Base-by-base conservation (phyloP, 495 filamentous ascomycete genomes). In the Penicillium crystallinum region DNA sequence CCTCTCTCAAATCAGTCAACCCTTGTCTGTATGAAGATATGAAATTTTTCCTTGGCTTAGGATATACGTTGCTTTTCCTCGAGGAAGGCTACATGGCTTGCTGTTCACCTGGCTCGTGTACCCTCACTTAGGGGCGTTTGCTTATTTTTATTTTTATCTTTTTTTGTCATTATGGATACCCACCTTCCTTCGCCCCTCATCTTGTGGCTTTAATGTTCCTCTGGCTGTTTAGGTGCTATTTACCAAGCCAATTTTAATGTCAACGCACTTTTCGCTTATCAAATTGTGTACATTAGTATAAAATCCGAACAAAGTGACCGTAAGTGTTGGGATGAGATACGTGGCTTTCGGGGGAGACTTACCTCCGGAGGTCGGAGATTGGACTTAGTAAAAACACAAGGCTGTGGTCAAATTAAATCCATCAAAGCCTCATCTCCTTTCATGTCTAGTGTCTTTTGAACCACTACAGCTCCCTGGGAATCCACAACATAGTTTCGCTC, bases 121-220 rank as follows among this genome's bases (percentile, higher is more conserved):
- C 22, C 2, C 14, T 9, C n/a, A 19, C 10, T 33, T 11, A 30
- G 12, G 15, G 15, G 19, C 8, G n/a, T 55, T 58, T 50, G 35
- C 27, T 53, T 46, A 27, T 25, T 18, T 46, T 50, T 50, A 46
- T 46, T 21, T 64, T n/a, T n/a, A n/a, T n/a, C n/a, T n/a, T n/a
- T n/a, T n/a, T n/a, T n/a, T n/a, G n/a, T n/a, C n/a, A 47, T 46
- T 55, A 57, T 57, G 55, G 49, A 74, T 74, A 74, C 69, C 69
- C 69, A 65, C 63, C 57, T 61, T 66, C 61, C 55, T 70, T 65
- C 58, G 46, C 46, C 54, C 35, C 33, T 49, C 19, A 14, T 37
- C 38, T 46, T 11, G 49, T 22, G 23, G 17, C 35, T 38, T 38
- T 46, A 36, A 53, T 53, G 17, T 11, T 12, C 27, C 30, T 35